Conservation (phyloP, 1,284 basidiomycete species). For the Ganoderma boninense region DNA sequence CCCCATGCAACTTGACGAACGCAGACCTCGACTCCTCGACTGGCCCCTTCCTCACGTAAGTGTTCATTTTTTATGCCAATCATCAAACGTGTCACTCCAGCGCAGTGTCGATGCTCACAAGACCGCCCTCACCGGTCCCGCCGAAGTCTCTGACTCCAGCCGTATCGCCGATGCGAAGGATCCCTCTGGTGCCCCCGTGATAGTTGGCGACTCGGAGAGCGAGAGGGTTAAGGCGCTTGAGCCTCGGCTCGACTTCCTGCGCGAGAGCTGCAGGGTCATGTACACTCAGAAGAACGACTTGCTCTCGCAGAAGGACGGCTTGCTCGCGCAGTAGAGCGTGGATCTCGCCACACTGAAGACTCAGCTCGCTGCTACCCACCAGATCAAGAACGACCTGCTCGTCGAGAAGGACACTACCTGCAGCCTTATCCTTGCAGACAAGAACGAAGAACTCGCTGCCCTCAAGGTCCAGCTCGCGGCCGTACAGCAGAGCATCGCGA, state of each 20-base stretch:
- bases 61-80: background rate
- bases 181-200: background rate
- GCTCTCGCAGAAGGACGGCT: background rate
- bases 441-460: background rate
- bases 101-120: background rate
- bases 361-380: background rate
- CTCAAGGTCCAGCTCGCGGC: background rate
- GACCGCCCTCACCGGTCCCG: background rate
- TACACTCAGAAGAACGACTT: background rate
- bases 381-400: background rate
- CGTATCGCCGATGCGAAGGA: background rate
- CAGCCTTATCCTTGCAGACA: background rate
- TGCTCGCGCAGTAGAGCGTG: background rate
- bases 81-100: background rate
- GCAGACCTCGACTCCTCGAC: conserved; percentile 53
- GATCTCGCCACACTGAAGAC: background rate
- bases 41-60: conserved; percentile 64
- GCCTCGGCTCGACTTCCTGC: background rate
- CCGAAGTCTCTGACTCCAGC: background rate
- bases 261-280: background rate
- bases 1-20: conserved; percentile 50
- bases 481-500: background rate
- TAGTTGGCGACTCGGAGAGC: background rate
- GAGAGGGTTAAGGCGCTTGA: background rate
- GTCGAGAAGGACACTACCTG: background rate